Evolutionary conservation across 2,329 filamentous ascomycete species (phyloP), one percentile per base, ranked within the genome.

Genomic region (Sclerotiophoma versabilis): DNA sequence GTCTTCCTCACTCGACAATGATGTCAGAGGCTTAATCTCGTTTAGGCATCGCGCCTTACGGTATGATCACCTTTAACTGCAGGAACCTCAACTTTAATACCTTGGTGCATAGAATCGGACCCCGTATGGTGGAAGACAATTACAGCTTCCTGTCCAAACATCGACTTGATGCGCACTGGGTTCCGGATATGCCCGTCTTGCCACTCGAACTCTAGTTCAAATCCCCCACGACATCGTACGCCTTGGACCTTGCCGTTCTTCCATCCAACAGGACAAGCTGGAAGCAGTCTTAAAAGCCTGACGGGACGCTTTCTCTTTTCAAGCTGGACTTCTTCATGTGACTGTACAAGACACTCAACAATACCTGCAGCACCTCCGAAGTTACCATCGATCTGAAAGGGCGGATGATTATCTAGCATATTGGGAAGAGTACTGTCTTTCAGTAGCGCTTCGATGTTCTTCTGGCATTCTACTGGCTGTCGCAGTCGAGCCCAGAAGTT

Each of bases 381-480:
- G 47, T 82, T 83, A 1, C 80, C 80, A 59, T 83, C 80, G 19
- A 81, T 80, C 57, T 82, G 80, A 57, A 82, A 81, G 2, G 54
- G 49, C 8, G 50, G 49, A 10, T 54, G 49, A 5, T 33, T 52
- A 44, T 81, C 79, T 2, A 81, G 58, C 49, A 81, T 60, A 59
- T 81, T 82, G 1, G 75, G 71, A 15, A 80, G 60, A 0, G 79
- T 81, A 3, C 77, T 78, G 3, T 75, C 65, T 11, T 64, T 66
- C 26, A 81, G 58, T 6, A 81, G 62, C n/a, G 68, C 64, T 15
- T 76, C 64, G 20, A 80, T 59, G 51, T 80, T 75, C 25, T 69
- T 60, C 30, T 72, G 61, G 47, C 73, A 75, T 30, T 75, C 70
- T 30, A 75, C 71, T 3, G 58, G 55, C 63, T 79, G 75, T 10